Conservation (phyloP, 805 yeast species). For the Ogataea corticis region DNA sequence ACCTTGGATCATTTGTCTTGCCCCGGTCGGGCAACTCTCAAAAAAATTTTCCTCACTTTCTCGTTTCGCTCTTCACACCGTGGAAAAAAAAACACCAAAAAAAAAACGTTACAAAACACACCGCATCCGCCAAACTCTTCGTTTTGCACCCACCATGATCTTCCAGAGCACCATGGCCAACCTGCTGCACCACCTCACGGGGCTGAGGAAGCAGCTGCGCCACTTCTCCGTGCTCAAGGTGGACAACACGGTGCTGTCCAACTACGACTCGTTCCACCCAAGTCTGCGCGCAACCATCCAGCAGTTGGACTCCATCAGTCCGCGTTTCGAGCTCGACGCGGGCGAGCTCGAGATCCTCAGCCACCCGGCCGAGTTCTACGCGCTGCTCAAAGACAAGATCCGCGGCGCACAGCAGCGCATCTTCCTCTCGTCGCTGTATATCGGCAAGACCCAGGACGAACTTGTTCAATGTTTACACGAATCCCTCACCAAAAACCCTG, state of each 20-base stretch:
- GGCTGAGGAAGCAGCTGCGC: constrained; percentile 19
- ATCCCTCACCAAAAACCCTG: constrained; percentile 60
- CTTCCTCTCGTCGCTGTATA: constrained; percentile 81
- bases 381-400: constrained; percentile 62
- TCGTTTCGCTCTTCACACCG: no score
- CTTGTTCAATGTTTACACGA: constrained; percentile 59
- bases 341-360: constrained; percentile 62
- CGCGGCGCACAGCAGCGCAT: constrained; percentile 60
- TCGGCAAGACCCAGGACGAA: constrained; percentile 82
- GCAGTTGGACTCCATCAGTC: constrained; percentile 64
- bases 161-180: constrained; percentile 17
- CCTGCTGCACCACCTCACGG: constrained; percentile 19
- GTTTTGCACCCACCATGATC: constrained; percentile 7
- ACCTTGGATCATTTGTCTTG: no score
- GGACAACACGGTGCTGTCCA: constrained; percentile 27
- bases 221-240: constrained; percentile 27
- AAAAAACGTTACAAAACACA: neutral
- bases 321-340: constrained; percentile 59
- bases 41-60: no score
- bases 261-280: constrained; percentile 30
- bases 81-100: neutral
- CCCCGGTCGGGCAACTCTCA: no score
- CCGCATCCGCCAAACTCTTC: neutral
- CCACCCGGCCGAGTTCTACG: constrained; percentile 74
- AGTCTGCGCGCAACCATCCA: constrained; percentile 31